These are phyloP conservation scores for Didymosphaeria variabile DNA, from an alignment of 2,329 filamentous ascomycete genomes.

Conservation along the genomic window DNA sequence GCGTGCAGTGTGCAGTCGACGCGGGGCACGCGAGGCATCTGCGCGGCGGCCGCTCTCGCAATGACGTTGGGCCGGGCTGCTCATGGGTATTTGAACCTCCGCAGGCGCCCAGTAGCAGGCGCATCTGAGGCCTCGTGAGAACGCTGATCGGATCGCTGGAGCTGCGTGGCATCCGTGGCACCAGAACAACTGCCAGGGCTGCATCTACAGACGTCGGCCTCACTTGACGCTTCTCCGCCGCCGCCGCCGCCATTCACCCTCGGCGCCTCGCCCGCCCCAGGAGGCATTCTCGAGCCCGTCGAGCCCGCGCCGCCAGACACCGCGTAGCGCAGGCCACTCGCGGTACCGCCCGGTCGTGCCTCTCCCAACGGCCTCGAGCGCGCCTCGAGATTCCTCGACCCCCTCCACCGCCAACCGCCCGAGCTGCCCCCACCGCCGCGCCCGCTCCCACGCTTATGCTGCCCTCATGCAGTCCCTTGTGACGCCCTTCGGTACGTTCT, in stretches of 20 bases:
- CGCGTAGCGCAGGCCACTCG: slow-evolving; percentile 3
- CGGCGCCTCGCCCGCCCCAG: slow-evolving; percentile 16
- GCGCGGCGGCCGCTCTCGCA: slow-evolving; percentile 19
- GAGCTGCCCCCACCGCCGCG: slow-evolving; percentile 41
- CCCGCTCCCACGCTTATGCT: slow-evolving; percentile 52
- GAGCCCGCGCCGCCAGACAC: background rate
- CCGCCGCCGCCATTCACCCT: slow-evolving; percentile 14
- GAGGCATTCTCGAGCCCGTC: slow-evolving; percentile 7
- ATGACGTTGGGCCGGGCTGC: slow-evolving; percentile 30
- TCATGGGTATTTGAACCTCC: slow-evolving; percentile 21
- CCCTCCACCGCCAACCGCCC: slow-evolving; percentile 24
- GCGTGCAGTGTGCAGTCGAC: slow-evolving; percentile 13
- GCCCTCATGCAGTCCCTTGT: slow-evolving; percentile 53
- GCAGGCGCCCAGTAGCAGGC: slow-evolving; percentile 40
- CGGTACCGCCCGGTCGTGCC: background rate
- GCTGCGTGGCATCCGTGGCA: slow-evolving; percentile 19
- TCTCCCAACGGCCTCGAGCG: slow-evolving; percentile 22
- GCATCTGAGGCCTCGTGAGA: slow-evolving; percentile 40
- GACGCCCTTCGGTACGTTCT: slow-evolving; percentile 52
- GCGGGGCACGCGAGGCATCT: slow-evolving; percentile 29
- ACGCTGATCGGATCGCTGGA: slow-evolving; percentile 32
- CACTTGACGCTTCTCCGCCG: background rate
- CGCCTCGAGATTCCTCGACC: slow-evolving; percentile 11
- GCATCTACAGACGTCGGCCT: background rate
- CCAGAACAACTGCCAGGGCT: slow-evolving; percentile 8